phyloP scores from a whole-genome alignment of 306 rosid genomes.

The Vigna nakashimae region DNA sequence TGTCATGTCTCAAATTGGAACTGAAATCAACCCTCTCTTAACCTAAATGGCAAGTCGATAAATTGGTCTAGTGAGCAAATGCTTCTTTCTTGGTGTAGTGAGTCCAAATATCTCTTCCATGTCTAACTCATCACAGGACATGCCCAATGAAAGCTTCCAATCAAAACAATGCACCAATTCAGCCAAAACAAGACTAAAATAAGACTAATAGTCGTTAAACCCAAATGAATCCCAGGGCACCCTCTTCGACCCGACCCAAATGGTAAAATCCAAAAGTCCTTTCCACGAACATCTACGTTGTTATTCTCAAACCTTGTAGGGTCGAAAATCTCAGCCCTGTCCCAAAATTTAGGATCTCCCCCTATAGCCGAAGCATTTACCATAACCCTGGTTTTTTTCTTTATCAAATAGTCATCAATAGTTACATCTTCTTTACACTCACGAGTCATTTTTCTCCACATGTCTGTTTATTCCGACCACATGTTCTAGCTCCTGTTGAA shows the following conservation, averaged over 20 bases:
- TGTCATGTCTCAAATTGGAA: background rate
- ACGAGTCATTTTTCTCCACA: constrained; percentile 50
- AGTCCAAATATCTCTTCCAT: constrained; percentile 47
- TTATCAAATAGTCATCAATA: constrained; percentile 42
- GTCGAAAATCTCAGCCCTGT: constrained; percentile 34
- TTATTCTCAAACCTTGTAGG: constrained; percentile 39
- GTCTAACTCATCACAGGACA: constrained; percentile 29
- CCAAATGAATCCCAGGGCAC: constrained; percentile 51
- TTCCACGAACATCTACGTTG: constrained; percentile 29
- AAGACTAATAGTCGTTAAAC: constrained; percentile 14
- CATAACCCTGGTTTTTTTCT: constrained; percentile 36
- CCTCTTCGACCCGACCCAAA: constrained; percentile 56
- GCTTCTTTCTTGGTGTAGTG: constrained; percentile 16
- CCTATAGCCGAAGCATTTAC: constrained; percentile 49
- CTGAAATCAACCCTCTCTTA: background rate
- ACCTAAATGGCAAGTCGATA: constrained; percentile 15
- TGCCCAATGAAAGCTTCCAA: constrained; percentile 46
- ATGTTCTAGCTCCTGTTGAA: constrained; percentile 44
- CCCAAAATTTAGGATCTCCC: constrained; percentile 44
- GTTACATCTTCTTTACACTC: constrained; percentile 34
- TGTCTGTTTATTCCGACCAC: constrained; percentile 40
- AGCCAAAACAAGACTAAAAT: constrained; percentile 37
- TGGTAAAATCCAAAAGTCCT: constrained; percentile 47
- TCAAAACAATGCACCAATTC: constrained; percentile 53
- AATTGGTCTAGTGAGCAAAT: constrained; percentile 36